Percentiles rank a stretch among this genome's conserved stretches.
These are phyloP conservation scores for Pythium guiyangense DNA, from an alignment of 352 stramenopile genomes.

Conservation along the genomic window DNA sequence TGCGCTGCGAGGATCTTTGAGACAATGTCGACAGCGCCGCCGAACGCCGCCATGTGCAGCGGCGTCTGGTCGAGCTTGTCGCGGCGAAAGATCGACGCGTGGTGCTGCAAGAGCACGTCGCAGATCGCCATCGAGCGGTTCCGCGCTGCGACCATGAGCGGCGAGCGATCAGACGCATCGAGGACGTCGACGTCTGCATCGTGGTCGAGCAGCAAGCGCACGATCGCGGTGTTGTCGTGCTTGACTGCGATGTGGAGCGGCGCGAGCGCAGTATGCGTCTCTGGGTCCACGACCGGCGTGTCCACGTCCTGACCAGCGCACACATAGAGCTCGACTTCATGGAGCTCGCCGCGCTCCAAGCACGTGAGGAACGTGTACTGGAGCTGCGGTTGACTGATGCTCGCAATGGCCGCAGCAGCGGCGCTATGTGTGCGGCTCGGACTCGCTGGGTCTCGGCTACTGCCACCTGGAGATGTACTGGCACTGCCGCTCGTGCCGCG, in stretches of 20 bases:
- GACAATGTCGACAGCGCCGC: slow-evolving; percentile 32
- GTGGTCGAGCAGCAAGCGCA: slow-evolving; percentile 38
- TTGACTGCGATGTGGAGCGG: slow-evolving; percentile 59
- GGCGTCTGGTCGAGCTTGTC: slow-evolving; percentile 68
- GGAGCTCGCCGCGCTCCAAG: slow-evolving; percentile 35
- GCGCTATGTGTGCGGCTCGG: not conserved
- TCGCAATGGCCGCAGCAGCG: not conserved
- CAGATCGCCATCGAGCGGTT: slow-evolving; percentile 45
- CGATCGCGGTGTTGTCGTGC: slow-evolving; percentile 32
- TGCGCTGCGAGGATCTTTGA: slow-evolving; percentile 40
- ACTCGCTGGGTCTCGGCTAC: not conserved
- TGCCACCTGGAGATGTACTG: not conserved
- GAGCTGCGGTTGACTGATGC: slow-evolving; percentile 14
- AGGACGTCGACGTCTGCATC: slow-evolving; percentile 36
- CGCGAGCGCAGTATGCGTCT: slow-evolving; percentile 30
- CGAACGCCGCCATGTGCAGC: slow-evolving; percentile 62
- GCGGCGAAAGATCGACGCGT: slow-evolving; percentile 35
- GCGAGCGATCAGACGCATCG: slow-evolving; percentile 52
- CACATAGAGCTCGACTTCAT: slow-evolving; percentile 62
- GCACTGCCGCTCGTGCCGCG: not conserved
- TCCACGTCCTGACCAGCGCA: slow-evolving; percentile 60
- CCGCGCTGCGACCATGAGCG: slow-evolving; percentile 56
- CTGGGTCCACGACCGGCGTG: slow-evolving; percentile 23
- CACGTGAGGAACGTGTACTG: slow-evolving; percentile 45
- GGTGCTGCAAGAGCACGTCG: slow-evolving; percentile 32